These are phyloP conservation scores for Spergularia azorica DNA, from an alignment of 179 eudicot genomes.

Conservation along the genomic window DNA sequence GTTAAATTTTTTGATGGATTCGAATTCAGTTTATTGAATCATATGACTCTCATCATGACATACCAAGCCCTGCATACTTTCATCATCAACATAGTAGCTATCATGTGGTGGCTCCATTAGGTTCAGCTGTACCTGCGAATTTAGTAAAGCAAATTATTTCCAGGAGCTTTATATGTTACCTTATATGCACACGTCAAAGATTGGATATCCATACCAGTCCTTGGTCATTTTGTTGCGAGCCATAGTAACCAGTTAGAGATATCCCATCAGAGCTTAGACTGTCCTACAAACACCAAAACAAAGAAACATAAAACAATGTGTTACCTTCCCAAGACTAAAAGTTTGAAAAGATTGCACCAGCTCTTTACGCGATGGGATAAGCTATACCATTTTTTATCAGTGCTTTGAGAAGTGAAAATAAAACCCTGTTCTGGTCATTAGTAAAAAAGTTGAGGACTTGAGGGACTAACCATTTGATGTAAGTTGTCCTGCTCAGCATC, in stretches of 20 bases:
- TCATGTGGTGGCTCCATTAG: conserved; percentile 99
- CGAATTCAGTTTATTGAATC: background rate
- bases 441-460: background rate
- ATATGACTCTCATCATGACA: conserved; percentile 25
- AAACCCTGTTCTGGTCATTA: background rate
- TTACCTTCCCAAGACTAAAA: background rate
- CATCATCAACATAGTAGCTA: conserved; percentile 78
- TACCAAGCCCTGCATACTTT: conserved; percentile 87
- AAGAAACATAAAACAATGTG: conserved; percentile 13
- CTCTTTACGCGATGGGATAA: background rate
- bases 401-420: conserved; percentile 1
- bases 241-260: conserved; percentile 65
- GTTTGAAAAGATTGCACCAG: background rate
- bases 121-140: conserved; percentile 72
- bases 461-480: conserved; percentile 68
- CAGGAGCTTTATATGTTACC: conserved; percentile 2
- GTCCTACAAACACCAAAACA: conserved; percentile 45
- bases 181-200: conserved; percentile 14
- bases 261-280: conserved; percentile 65
- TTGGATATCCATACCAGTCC: conserved; percentile 65
- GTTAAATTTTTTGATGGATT: conserved; percentile 5
- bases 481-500: conserved; percentile 61
- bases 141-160: conserved; percentile 1
- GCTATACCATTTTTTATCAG: background rate
- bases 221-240: conserved; percentile 71